Conservation (phyloP, 2,329 filamentous ascomycete genomes). For the Aspergillus tubingensis region DNA sequence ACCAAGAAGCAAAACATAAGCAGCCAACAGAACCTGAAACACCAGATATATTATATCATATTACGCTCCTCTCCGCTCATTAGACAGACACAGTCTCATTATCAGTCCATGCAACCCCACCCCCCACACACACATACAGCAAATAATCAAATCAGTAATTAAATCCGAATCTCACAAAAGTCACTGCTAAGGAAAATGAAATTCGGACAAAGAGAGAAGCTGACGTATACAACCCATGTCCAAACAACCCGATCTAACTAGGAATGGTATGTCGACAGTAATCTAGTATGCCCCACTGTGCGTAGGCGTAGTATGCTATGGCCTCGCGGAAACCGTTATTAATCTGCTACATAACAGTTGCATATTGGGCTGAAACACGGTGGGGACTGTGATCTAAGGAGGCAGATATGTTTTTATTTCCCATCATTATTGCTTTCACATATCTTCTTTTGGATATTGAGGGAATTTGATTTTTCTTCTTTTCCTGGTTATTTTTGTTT, state of each 20-base stretch:
- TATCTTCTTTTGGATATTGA: not conserved
- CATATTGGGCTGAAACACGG: not conserved
- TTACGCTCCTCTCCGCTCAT: not conserved
- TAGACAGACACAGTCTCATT: no score
- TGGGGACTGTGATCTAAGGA: not conserved
- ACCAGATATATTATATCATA: not conserved
- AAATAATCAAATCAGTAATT: not conserved
- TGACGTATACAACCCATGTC: not conserved
- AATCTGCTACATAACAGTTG: not conserved
- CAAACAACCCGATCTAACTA: not conserved
- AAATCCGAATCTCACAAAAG: not conserved
- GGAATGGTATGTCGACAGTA: not conserved
- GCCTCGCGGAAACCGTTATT: not conserved
- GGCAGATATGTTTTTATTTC: not conserved
- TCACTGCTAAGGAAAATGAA: not conserved
- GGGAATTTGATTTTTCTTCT: not conserved
- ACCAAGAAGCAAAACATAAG: not conserved
- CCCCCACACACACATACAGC: no score
- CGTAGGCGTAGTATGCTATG: not conserved
- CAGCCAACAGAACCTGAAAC: not conserved
- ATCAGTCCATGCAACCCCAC: no score
- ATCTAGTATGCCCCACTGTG: not conserved
- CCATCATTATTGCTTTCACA: not conserved
- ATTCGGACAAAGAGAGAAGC: not conserved
- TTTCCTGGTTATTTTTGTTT: not conserved